Evolutionary conservation across 306 rosid species (phyloP), one percentile per base, ranked within the genome.

Genomic region (Fragaria ananassa): DNA sequence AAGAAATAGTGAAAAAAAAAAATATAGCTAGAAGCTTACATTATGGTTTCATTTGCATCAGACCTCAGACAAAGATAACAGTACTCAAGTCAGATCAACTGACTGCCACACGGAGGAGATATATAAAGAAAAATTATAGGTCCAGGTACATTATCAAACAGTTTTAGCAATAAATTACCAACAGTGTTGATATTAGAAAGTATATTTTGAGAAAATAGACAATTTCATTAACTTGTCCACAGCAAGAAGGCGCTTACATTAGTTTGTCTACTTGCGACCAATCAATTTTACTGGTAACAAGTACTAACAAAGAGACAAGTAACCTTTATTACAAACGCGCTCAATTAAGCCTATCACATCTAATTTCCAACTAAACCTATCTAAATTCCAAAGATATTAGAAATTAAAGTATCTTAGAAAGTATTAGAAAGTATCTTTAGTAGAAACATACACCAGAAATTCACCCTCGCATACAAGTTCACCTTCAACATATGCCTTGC

Each of bases 381-480:
- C 29, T 27, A 27, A 27, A 27, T 27, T 27, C 29, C 29, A 27
- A 27, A 27, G 29, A 27, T 27, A 25, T 27, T 27, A 27, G 29
- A 27, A 27, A 27, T 27, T 27, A 27, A 27, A 27, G 29, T 27
- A 27, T 27, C 29, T 27, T 27, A 27, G 29, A 27, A 27, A 27
- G 29, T 63, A 29, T 42, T 11, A 35, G 13, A 54, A 49, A 79
- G 45, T 6, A 0, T 68, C 81, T 12, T 85, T 82, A 42, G 9
- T 8, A 8, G 45, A 8, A 11, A 66, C 81, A 17, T 89, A 90
- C 96, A 90, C 87, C 91, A 89, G 84, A 83, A 92, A 89, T 76
- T 94, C 95, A 21, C 95, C 98, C 82, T 91, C 94, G 6, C 97
- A 91, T 14, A 89, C 97, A 23, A 94, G 85, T 35, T 94, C 97